A percentile compares a stretch with the other conserved stretches of the same genome.
Conservation (phyloP, 176 grass and related monocot genomes). For the Bromus sterilis region DNA sequence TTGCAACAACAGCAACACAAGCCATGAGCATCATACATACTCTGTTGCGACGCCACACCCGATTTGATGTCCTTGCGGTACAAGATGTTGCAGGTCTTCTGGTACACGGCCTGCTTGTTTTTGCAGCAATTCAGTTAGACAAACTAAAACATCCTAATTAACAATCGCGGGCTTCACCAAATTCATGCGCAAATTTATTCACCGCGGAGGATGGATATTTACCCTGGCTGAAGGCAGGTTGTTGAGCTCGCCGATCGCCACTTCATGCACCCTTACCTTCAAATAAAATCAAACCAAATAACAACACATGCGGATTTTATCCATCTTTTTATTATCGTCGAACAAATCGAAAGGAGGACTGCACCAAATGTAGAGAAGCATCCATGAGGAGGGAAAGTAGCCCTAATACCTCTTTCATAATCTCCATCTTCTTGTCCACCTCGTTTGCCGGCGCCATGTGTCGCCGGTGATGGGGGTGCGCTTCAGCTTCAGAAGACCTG, state of each 20-base stretch:
- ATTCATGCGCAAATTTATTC: not conserved
- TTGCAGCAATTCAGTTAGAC: not conserved
- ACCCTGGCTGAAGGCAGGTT: slow-evolving; percentile 45
- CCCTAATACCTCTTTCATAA: slow-evolving; percentile 27
- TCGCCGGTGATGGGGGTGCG: not conserved
- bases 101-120: slow-evolving; percentile 17
- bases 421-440: slow-evolving; percentile 23
- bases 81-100: slow-evolving; percentile 38
- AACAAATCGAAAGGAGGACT: not conserved
- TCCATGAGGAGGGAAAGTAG: too few species aligned
- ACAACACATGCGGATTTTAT: not conserved
- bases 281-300: too few species aligned
- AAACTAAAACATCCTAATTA: not conserved
- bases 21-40: not conserved
- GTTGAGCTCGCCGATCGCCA: slow-evolving; percentile 52
- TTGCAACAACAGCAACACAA: not conserved
- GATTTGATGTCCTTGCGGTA: slow-evolving; percentile 30
- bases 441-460: slow-evolving; percentile 13
- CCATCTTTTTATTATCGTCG: not conserved
- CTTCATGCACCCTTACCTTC: slow-evolving; percentile 48
- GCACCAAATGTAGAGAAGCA: not conserved
- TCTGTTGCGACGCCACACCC: slow-evolving; percentile 16
- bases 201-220: not conserved
- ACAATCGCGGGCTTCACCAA: not conserved
- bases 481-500: too few species aligned